A percentile compares a stretch with the other conserved stretches of the same genome.
Evolutionary conservation across 352 stramenopile genomes (phyloP).

Genomic region (Pythium monospermum): DNA sequence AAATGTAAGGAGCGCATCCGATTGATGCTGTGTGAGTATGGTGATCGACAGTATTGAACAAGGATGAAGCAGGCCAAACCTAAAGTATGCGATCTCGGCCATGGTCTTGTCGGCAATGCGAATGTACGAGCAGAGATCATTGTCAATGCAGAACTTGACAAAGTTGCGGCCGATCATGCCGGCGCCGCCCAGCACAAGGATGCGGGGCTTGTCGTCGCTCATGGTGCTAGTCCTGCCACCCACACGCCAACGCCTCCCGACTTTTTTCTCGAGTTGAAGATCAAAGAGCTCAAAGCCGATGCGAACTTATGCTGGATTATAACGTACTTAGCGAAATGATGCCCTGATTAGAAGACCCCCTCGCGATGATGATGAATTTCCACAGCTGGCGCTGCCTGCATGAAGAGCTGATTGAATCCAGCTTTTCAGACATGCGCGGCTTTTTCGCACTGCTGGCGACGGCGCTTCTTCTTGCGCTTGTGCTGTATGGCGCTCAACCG

Average conservation of each 20-base stretch:
- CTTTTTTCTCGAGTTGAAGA: neutral
- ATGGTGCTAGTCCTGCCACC: too few species aligned
- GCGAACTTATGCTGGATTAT: too few species aligned
- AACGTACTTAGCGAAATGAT: too few species aligned
- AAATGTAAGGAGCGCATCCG: constrained; percentile 5
- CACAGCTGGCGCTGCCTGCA: too few species aligned
- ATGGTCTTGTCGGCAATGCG: constrained; percentile 85
- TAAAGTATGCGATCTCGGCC: constrained; percentile 87
- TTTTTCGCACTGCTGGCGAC: constrained; percentile 49
- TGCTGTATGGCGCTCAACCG: constrained; percentile 46
- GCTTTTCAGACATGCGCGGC: constrained; percentile 41
- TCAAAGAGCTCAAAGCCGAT: too few species aligned
- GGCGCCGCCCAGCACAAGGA: constrained; percentile 79
- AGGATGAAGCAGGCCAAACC: too few species aligned
- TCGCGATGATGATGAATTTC: too few species aligned
- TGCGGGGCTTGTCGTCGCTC: constrained; percentile 47
- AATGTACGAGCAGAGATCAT: constrained; percentile 58
- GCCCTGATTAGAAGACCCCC: too few species aligned
- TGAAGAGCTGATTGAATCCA: too few species aligned
- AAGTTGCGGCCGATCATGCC: constrained; percentile 89
- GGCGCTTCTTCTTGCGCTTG: constrained; percentile 32
- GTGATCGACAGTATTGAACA: neutral
- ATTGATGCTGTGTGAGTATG: neutral
- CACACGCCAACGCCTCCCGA: too few species aligned
- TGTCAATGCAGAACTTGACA: constrained; percentile 72